phyloP scores from a whole-genome alignment of 345 rosid species.

The Conringia planisiliqua region DNA sequence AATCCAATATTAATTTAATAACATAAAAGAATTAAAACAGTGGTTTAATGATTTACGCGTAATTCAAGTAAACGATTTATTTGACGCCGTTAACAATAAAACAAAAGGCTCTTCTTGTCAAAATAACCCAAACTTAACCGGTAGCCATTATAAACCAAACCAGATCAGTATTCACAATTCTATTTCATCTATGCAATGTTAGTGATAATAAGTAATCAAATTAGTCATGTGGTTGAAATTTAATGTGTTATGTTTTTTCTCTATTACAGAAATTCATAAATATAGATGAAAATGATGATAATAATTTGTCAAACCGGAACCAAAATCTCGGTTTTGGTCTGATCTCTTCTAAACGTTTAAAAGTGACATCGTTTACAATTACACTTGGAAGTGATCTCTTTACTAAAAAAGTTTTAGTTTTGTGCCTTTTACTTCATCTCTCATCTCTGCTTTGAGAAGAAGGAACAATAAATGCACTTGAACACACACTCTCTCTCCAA shows the following conservation, averaged over 20 bases:
- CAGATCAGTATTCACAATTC: not conserved
- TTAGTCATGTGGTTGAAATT: not conserved
- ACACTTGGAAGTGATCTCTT: not conserved
- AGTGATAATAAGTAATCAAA: not conserved
- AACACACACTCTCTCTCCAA: constrained; percentile 19
- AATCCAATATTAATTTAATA: constrained; percentile 6
- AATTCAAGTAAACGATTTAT: not conserved
- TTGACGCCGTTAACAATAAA: constrained; percentile 14
- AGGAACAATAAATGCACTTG: constrained; percentile 38
- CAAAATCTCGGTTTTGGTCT: not conserved
- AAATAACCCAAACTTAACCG: constrained; percentile 8
- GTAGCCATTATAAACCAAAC: not conserved
- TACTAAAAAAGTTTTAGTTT: not conserved
- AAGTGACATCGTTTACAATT: constrained; percentile 13
- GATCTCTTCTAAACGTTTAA: not conserved
- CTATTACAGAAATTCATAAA: not conserved
- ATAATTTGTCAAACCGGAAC: not conserved
- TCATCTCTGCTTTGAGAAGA: constrained; percentile 38
- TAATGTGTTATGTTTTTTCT: not conserved
- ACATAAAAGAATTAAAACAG: not conserved
- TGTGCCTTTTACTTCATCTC: constrained; percentile 36
- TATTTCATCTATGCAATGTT: not conserved
- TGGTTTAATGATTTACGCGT: constrained; percentile 12
- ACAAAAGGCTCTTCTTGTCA: not conserved
- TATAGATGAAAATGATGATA: not conserved